phyloP scores from a whole-genome alignment of 2,329 filamentous ascomycete species.

The Aspergillus versicolor region DNA sequence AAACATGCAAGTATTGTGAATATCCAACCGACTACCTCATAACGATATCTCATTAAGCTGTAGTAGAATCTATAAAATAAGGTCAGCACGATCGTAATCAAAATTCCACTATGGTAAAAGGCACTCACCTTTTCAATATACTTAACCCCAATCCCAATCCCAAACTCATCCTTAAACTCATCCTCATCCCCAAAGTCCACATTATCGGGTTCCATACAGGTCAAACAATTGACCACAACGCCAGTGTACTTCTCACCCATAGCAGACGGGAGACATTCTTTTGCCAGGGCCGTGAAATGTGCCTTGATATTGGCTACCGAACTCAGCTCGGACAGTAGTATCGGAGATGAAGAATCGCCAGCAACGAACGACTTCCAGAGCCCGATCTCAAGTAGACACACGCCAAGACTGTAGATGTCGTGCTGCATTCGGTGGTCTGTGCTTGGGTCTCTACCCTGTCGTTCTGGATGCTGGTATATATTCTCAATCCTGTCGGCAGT shows the following conservation, averaged over 20 bases:
- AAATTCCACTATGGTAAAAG: no score
- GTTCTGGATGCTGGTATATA: slow-evolving; percentile 51
- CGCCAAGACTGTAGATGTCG: slow-evolving; percentile 57
- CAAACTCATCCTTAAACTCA: slow-evolving; percentile 4
- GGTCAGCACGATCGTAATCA: no score
- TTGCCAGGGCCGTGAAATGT: neutral
- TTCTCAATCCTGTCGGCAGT: no score
- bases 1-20: no score
- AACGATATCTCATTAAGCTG: no score
- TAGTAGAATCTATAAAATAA: no score
- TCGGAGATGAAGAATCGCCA: neutral
- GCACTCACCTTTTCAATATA: slow-evolving; percentile 9
- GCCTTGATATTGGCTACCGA: no score
- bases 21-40: no score
- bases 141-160: neutral
- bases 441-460: slow-evolving; percentile 44
- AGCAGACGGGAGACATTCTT: neutral
- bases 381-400: slow-evolving; percentile 55
- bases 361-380: slow-evolving; percentile 26
- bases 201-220: neutral
- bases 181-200: slow-evolving; percentile 3
- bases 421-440: slow-evolving; percentile 52
- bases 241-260: slow-evolving; percentile 4
- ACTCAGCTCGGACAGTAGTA: no score
- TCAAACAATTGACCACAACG: slow-evolving; percentile 1